These are phyloP conservation scores for Bullera alba DNA, from an alignment of 768 basidiomycete genomes.

Conservation along the genomic window DNA sequence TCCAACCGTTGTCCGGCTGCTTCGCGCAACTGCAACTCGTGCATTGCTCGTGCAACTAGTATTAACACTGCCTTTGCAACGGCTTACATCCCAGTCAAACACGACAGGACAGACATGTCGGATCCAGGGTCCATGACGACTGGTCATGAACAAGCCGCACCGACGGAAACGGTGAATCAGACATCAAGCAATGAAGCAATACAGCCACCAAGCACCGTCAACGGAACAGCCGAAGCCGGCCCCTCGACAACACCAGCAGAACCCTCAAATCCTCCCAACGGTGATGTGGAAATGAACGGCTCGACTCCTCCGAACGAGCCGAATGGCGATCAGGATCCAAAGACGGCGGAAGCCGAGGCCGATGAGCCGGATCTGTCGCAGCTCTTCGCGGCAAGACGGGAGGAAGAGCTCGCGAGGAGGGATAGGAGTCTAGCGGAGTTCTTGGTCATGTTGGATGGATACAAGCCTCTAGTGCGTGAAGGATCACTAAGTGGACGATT, in stretches of 20 bases:
- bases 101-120: neutral
- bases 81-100: neutral
- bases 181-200: neutral
- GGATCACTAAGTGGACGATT: too few species aligned
- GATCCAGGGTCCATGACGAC: too few species aligned
- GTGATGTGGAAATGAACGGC: slow-evolving; percentile 9
- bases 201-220: neutral
- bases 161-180: neutral
- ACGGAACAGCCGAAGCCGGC: neutral
- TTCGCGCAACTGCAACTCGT: too few species aligned
- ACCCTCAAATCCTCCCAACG: neutral
- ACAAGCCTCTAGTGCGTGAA: slow-evolving; percentile 74
- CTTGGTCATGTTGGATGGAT: slow-evolving; percentile 91
- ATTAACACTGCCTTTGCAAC: neutral
- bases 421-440: slow-evolving; percentile 89
- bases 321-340: neutral
- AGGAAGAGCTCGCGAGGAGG: slow-evolving; percentile 57
- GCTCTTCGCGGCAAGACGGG: slow-evolving; percentile 32
- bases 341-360: slow-evolving; percentile 3
- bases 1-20: too few species aligned
- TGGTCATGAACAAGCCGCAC: too few species aligned
- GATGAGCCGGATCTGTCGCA: slow-evolving; percentile 9
- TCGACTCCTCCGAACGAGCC: neutral
- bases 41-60: too few species aligned
- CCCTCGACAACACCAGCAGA: neutral